A percentile compares a stretch with the other conserved stretches of the same genome.
Conservation (phyloP, 2,329 filamentous ascomycete genomes). For the Phyllosticta citribraziliensis region DNA sequence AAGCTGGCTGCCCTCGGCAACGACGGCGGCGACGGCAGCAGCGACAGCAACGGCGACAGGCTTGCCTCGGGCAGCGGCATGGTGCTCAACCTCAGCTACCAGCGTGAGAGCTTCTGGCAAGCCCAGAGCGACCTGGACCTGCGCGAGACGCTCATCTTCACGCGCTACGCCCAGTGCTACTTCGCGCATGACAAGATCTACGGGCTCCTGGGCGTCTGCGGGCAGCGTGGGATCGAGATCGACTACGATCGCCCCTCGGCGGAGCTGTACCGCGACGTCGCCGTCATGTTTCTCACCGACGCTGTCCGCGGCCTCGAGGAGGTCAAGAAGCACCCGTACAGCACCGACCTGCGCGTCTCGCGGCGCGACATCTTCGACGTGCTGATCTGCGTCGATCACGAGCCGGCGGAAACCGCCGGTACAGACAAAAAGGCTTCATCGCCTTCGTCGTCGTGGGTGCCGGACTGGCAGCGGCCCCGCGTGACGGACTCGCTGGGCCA, state of each 20-base stretch:
- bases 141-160: constrained; percentile 14
- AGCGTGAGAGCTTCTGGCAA: constrained; percentile 9
- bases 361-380: constrained; percentile 11
- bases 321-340: background rate
- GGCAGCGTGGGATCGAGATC: constrained; percentile 11
- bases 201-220: constrained; percentile 16
- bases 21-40: background rate
- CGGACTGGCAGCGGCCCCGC: constrained; percentile 17
- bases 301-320: background rate
- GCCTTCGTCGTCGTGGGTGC: constrained; percentile 17
- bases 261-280: background rate
- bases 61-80: background rate
- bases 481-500: constrained; percentile 17
- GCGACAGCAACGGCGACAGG: too few species aligned
- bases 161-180: constrained; percentile 18
- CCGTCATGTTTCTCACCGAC: background rate
- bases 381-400: constrained; percentile 18
- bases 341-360: background rate
- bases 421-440: too few species aligned
- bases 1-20: background rate
- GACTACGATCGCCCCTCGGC: constrained; percentile 12
- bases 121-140: background rate
- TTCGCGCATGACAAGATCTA: constrained; percentile 20
- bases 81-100: constrained; percentile 12
- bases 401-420: constrained; percentile 5